These are phyloP conservation scores for Angomonas deanei DNA, from an alignment of 208 protist species.

Conservation along the genomic window DNA sequence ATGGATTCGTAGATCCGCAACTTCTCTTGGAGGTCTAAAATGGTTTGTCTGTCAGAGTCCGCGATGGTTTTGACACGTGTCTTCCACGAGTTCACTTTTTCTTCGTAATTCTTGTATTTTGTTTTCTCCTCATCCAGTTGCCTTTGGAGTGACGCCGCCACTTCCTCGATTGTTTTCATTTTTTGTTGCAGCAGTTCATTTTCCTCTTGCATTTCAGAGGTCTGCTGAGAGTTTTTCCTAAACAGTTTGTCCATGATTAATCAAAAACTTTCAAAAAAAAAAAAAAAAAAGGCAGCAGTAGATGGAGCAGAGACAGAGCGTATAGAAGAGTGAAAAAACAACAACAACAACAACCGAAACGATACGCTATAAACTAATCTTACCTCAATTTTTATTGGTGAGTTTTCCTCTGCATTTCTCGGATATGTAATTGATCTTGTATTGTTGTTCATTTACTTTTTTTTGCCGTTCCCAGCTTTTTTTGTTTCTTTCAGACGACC, in stretches of 20 bases:
- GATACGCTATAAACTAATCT: too few species aligned
- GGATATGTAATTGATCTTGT: conserved; percentile 4
- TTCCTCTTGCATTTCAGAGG: conserved; percentile 33
- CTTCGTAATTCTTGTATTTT: conserved; percentile 23
- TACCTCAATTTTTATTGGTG: too few species aligned
- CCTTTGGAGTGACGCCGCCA: conserved; percentile 29
- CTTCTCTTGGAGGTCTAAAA: conserved; percentile 29
- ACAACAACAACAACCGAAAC: background rate
- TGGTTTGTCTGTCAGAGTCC: conserved; percentile 33
- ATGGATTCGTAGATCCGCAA: background rate
- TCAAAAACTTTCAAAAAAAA: conserved; percentile 1
- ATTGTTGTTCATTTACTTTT: conserved; percentile 1
- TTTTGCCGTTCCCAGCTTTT: conserved; percentile 14
- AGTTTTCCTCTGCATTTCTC: too few species aligned
- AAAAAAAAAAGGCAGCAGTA: background rate
- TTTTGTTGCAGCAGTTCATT: conserved; percentile 53
- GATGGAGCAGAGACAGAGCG: background rate
- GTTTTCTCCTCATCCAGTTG: conserved; percentile 49
- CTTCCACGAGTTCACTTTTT: conserved; percentile 58
- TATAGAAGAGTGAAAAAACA: background rate
- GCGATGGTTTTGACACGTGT: conserved; percentile 45
- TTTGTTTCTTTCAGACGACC: background rate
- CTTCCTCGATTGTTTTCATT: conserved; percentile 48
- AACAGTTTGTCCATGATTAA: conserved; percentile 53
- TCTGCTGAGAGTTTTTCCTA: conserved; percentile 14